These are phyloP conservation scores for Akanthomyces uredinophilus DNA, from an alignment of 2,329 filamentous ascomycete species.

Conservation along the genomic window DNA sequence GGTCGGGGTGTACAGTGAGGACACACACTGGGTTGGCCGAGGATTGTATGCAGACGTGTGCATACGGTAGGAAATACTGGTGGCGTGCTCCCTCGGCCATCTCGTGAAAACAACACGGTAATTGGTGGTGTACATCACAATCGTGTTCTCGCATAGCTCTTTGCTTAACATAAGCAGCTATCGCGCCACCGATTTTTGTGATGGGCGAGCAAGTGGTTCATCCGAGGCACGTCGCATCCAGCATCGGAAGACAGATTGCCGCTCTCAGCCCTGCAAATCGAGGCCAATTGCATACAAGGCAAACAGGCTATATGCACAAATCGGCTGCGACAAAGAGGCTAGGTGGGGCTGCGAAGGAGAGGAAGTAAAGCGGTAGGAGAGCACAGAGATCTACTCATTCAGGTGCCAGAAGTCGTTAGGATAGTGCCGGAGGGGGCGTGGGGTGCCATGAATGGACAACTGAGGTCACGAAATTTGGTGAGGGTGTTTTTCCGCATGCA, in stretches of 20 bases:
- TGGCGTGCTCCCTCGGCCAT: background rate
- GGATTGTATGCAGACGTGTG: background rate
- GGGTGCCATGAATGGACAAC: conserved; percentile 5
- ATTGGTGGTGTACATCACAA: background rate
- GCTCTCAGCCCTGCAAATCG: conserved; percentile 1
- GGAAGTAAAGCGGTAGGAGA: background rate
- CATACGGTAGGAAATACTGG: background rate
- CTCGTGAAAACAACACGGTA: background rate
- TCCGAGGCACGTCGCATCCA: background rate
- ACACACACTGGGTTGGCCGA: background rate
- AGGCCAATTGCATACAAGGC: background rate
- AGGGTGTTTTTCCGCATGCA: background rate
- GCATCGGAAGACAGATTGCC: conserved; percentile 1
- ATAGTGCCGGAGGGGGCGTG: background rate
- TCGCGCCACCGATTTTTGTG: background rate
- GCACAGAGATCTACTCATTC: background rate
- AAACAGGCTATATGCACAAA: conserved; percentile 2
- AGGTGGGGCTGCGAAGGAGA: background rate
- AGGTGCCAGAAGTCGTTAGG: background rate
- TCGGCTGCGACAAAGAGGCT: background rate
- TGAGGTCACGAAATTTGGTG: background rate
- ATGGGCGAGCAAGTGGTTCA: background rate
- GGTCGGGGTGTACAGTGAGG: conserved; percentile 1
- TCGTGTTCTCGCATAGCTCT: background rate
- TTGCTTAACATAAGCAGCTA: background rate